phyloP scores from a whole-genome alignment of 768 basidiomycete genomes.

The Cyclocybe cylindracea region DNA sequence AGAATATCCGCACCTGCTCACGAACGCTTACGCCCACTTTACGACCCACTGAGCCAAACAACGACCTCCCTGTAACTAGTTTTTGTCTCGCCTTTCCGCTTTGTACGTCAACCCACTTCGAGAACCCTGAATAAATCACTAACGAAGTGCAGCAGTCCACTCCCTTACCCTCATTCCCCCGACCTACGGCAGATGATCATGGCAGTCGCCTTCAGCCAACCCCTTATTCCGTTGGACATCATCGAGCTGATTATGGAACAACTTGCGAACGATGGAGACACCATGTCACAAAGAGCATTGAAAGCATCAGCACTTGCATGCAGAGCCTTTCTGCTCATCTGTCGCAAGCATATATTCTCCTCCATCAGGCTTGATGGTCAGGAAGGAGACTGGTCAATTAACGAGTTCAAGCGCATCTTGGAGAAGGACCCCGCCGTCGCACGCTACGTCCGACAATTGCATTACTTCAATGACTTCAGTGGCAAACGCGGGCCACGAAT shows the following conservation, averaged over 20 bases:
- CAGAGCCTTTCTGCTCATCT: slow-evolving; percentile 5
- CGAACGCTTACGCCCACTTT: too few relatives aligned
- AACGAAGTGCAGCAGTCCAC: too few relatives aligned
- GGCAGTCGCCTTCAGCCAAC: neutral
- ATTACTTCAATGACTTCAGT: slow-evolving; percentile 3
- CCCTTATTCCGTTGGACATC: slow-evolving; percentile 10
- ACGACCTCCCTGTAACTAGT: too few relatives aligned
- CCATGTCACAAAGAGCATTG: slow-evolving; percentile 5
- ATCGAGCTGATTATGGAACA: slow-evolving; percentile 11
- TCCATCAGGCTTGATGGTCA: slow-evolving; percentile 8
- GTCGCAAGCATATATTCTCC: slow-evolving; percentile 15
- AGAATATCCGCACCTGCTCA: too few relatives aligned
- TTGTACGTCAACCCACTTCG: too few relatives aligned
- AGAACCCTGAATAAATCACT: too few relatives aligned
- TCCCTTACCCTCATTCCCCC: too few relatives aligned
- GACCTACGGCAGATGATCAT: too few relatives aligned
- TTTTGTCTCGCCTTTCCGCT: too few relatives aligned
- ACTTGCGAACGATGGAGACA: slow-evolving; percentile 8
- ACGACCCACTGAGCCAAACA: too few relatives aligned
- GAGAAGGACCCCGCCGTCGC: slow-evolving; percentile 9
- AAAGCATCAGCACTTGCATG: slow-evolving; percentile 10
- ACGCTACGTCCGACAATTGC: slow-evolving; percentile 6
- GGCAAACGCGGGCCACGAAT: slow-evolving; percentile 5
- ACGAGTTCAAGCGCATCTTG: slow-evolving; percentile 8
- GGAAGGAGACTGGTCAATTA: neutral